Conservation (phyloP, 2,329 filamentous ascomycete genomes). For the Claviceps sp. region DNA sequence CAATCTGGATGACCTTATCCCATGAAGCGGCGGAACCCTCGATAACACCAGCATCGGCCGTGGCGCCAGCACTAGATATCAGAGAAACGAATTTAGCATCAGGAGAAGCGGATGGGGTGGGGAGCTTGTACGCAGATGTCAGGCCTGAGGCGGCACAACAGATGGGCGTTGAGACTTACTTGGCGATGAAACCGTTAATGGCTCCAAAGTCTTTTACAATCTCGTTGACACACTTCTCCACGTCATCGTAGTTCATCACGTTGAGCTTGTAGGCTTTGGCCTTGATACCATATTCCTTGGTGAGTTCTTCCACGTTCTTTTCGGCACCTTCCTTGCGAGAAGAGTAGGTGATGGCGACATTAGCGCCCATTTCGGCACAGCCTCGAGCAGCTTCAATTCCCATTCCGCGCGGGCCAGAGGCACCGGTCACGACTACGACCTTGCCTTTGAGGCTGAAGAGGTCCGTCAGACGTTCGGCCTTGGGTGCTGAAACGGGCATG, state of each 20-base stretch:
- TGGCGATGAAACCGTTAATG: conserved; percentile 63
- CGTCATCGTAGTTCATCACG: conserved; percentile 36
- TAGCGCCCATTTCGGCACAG: conserved; percentile 56
- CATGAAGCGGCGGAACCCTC: conserved; percentile 55
- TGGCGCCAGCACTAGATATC: conserved; percentile 43
- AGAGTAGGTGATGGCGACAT: conserved; percentile 59
- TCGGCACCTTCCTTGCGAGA: conserved; percentile 55
- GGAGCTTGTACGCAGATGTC: conserved; percentile 23
- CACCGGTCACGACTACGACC: conserved; percentile 57
- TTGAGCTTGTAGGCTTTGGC: conserved; percentile 48
- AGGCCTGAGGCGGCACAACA: not conserved
- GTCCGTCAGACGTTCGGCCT: conserved; percentile 44
- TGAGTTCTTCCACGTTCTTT: conserved; percentile 52
- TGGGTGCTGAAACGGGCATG: conserved; percentile 45
- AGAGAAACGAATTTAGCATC: not conserved
- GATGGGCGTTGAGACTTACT: conserved; percentile 34
- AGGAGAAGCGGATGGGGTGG: not conserved
- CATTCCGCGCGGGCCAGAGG: conserved; percentile 56
- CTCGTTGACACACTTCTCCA: conserved; percentile 42
- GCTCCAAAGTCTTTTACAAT: conserved; percentile 61
- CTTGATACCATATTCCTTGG: conserved; percentile 53
- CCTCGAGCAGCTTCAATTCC: conserved; percentile 57
- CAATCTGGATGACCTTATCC: conserved; percentile 48
- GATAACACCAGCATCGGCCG: conserved; percentile 53
- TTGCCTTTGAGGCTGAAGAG: conserved; percentile 62